Evolutionary conservation across 805 yeast genomes (phyloP), one percentile per base, ranked within the genome.

Genomic region (Ogataea salicorniae): DNA sequence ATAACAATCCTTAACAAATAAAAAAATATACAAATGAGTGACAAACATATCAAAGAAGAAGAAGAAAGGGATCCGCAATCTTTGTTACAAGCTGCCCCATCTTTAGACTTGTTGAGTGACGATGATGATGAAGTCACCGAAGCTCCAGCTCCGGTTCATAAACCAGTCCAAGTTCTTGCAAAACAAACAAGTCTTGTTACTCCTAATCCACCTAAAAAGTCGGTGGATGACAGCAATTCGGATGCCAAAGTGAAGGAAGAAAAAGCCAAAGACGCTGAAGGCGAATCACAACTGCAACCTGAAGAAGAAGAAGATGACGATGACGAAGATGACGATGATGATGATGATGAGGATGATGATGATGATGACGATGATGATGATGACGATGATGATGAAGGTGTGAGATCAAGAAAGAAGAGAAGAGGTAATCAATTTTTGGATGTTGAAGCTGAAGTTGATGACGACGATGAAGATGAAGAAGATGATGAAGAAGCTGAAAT

Each of bases 381-480:
- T 0, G 79, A 66, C 0, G 79, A 82, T 0, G 88, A 81, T 0
- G 87, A 77, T 1, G 84, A 76, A 14, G 77, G 72, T 6, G 67
- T 69, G n/a, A 74, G 73, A 5, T 72, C 75, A 40, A 68, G 70
- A 42, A 71, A 71, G 49, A 76, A 72, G 52, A 71, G 75, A 61
- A 70, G 79, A 60, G 76, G 87, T 50, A 92, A 92, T 67, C 91
- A 86, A 74, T 94, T 90, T 67, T 76, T 94, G 69, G 99, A 94
- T 87, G 95, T 94, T 46, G 98, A 94, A 74, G 99, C 97, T 50
- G 98, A 92, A 67, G 99, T 94, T 48, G 96, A 92, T 66, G 98
- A 92, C 51, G 98, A 94, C 56, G 98, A 94, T 46, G 98, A 92
- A 55, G 95, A 86, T 39, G 81, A 83, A 31, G 92, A 89, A 52